Base-by-base conservation (phyloP, 768 basidiomycete genomes). In the Auriscalpium microsporum region DNA sequence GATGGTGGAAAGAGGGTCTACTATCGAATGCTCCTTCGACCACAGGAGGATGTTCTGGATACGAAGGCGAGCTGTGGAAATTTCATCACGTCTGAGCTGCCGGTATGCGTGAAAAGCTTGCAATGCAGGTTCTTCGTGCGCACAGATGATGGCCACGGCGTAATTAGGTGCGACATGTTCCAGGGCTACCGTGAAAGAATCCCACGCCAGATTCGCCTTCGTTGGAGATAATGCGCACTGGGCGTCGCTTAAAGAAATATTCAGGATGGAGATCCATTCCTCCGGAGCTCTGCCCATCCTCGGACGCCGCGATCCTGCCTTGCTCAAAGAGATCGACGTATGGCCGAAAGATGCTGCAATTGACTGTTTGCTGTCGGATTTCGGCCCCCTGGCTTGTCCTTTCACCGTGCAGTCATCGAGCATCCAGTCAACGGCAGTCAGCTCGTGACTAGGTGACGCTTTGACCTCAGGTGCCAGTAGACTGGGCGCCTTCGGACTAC, bases 1-100 rank as follows among this genome's bases (percentile, higher is more conserved):
- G 34, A 83, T 89, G 35, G 87, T 82, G 19, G 91, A 92, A 13
- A 90, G 73, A 8, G 89, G 87, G 64, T 93, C 88, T 8, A 88
- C 74, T 33, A 81, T 69, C 3, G 79, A 65, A 21, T 75, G 69
- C 34, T 78, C 69, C 33, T 71, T 69, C n/a, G 83, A 82, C 51
- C 71, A 71, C 55, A 69, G 65, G 50, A 89, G 71, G 49, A 86
- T 75, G 45, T 72, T 69, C 49, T 71, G 69, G 19, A 85, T 69
- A 35, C 55, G 55, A 17, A 42, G 21, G 10, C 56, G 58, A 14
- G 52, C 38, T 11, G 21, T 45, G n/a, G 40, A 21, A 38, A 52
- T 14, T 44, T 48, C 13, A 8, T 50, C 55, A 17, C 46, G 36
- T 14, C 37, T 36, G 36, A 56, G 42, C n/a, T 45, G 50, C 19